These are phyloP conservation scores for Postia placenta DNA, from an alignment of 768 basidiomycete genomes.

Conservation along the genomic window DNA sequence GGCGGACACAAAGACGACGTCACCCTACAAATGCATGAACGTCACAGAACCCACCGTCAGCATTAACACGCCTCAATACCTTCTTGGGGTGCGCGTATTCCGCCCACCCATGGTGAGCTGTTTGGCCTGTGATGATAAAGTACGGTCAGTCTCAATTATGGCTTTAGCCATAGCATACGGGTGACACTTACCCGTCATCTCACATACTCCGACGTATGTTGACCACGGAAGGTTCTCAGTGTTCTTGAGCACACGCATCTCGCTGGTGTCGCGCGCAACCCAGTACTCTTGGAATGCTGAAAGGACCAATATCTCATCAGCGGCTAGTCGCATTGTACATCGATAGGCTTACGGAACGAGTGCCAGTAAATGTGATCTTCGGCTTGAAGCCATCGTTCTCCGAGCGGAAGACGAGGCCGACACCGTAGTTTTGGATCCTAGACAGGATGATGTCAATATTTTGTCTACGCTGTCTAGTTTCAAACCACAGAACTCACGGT, in stretches of 20 bases:
- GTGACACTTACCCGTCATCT: slow-evolving; percentile 29
- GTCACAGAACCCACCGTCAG: background rate
- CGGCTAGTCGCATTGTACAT: slow-evolving; percentile 8
- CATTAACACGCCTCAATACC: slow-evolving; percentile 15
- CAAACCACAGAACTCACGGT: background rate
- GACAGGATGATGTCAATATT: no score
- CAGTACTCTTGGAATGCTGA: slow-evolving; percentile 37
- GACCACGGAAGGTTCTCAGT: slow-evolving; percentile 42
- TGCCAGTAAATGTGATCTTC: slow-evolving; percentile 22
- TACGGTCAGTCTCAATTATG: background rate
- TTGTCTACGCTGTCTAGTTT: slow-evolving; percentile 12
- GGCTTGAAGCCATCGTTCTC: slow-evolving; percentile 15
- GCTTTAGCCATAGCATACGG: background rate
- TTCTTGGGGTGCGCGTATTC: slow-evolving; percentile 34
- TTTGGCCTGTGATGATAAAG: slow-evolving; percentile 7
- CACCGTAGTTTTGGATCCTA: slow-evolving; percentile 19
- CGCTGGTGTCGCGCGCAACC: slow-evolving; percentile 19
- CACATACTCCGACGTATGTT: slow-evolving; percentile 42
- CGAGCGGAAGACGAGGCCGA: slow-evolving; percentile 22
- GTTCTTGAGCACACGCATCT: slow-evolving; percentile 30
- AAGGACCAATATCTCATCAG: background rate
- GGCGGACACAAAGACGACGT: slow-evolving; percentile 42
- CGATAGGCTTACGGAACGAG: slow-evolving; percentile 19
- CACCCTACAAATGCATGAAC: slow-evolving; percentile 27
- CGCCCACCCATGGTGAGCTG: slow-evolving; percentile 36